Evolutionary conservation across 108 stramenopile species (phyloP).

Genomic region (Pelagomonas calceolata): DNA sequence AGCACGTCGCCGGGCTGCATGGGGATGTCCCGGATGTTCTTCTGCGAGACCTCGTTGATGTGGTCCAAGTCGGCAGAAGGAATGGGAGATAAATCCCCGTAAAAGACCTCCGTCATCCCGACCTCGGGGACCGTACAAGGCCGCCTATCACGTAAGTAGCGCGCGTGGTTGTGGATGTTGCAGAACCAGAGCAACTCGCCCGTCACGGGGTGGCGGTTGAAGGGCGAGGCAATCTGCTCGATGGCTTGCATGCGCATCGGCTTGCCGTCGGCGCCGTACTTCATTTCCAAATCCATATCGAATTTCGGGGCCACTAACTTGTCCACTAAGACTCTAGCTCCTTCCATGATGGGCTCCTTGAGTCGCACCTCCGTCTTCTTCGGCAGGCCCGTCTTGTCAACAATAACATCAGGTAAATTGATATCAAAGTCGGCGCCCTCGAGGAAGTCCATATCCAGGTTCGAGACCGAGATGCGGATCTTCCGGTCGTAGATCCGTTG

Average conservation of each 20-base stretch:
- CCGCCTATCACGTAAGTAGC: conserved; percentile 66
- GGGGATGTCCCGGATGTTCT: conserved; percentile 62
- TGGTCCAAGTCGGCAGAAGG: neutral
- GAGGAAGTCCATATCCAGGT: conserved; percentile 52
- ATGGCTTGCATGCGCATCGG: conserved; percentile 70
- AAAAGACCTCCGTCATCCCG: conserved; percentile 83
- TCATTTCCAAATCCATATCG: conserved; percentile 86
- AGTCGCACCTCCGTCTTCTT: neutral
- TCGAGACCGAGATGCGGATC: conserved; percentile 69
- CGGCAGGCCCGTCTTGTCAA: neutral
- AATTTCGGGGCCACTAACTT: conserved; percentile 75
- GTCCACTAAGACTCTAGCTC: conserved; percentile 52
- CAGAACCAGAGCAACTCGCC: conserved; percentile 77
- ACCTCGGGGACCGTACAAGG: conserved; percentile 81
- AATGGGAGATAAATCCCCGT: conserved; percentile 52
- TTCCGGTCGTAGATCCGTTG: conserved; percentile 60
- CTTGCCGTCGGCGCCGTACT: conserved; percentile 71
- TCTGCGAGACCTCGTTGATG: neutral
- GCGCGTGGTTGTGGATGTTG: conserved; percentile 77
- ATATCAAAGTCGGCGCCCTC: conserved; percentile 41
- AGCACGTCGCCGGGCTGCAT: conserved; percentile 85
- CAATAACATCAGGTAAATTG: conserved; percentile 42
- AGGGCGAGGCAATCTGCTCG: conserved; percentile 64
- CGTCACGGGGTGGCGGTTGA: conserved; percentile 77
- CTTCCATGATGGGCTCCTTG: neutral